Evolutionary conservation across 768 basidiomycete genomes (phyloP), one percentile per base, ranked within the genome.

Genomic region (Termitomyces bulborhizus): DNA sequence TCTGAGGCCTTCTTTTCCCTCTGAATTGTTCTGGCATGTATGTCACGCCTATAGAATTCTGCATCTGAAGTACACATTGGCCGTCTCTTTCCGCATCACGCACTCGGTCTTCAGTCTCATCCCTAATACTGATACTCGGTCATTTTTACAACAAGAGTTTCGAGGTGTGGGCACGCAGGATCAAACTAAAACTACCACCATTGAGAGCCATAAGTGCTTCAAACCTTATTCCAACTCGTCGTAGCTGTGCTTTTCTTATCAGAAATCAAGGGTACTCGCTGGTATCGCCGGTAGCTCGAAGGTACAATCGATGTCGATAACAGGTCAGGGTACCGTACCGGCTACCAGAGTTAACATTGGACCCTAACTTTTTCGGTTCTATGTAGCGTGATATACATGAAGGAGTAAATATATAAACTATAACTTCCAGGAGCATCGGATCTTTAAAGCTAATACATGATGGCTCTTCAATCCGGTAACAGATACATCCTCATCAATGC

Each of bases 401-500:
- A 18, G 26, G 47, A 49, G 8, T 4, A 8, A n/a, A 49, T 40
- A 50, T 39, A 40, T 29, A 39, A 40, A 26, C 16, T 26, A 37
- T 18, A 2, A 26, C 6, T 45, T 9, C 7, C 24, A 13, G 26
- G 4, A n/a, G 11, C 18, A 39, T 39, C 6, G 11, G 42, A 54
- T 41, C 15, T 36, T 39, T 9, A 6, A 46, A 54, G 36, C 15
- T 36, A 46, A n/a, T 21, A 42, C 31, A 61, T 3, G 18, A 65
- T 63, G 64, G 12, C 51, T n/a, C 50, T 64, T 46, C 16, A 63
- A 55, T 29, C 53, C 29, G 59, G 61, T 15, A 29, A 37, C 34
- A 51, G 45, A 15, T 66, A 65, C 55, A 46, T 56, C 42, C 45
- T 66, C 45, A 32, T 59, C 34, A 66, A 66, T 55, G 61, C 53